Evolutionary conservation across 164 flowering plant genomes (phyloP).

Genomic region (Magnolia kwangsiensis): DNA sequence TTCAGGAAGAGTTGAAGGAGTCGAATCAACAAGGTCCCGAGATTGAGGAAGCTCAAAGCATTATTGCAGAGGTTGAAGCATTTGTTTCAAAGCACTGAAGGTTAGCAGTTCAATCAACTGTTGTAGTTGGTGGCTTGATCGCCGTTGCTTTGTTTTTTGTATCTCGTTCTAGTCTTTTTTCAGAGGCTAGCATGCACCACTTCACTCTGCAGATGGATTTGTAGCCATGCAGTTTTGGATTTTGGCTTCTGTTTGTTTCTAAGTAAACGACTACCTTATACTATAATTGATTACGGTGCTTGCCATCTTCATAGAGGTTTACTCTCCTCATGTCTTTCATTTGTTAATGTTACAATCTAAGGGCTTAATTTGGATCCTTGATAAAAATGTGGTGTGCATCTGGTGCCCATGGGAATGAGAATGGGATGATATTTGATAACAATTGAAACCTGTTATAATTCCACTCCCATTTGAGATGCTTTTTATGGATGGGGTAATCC

Average conservation of each 20-base stretch:
- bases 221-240: neutral
- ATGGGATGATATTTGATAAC: too few species aligned
- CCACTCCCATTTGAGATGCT: too few species aligned
- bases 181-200: neutral
- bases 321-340: neutral
- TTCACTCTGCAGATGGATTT: neutral
- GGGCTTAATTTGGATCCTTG: too few species aligned
- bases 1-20: constrained; percentile 55
- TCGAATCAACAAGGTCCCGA: constrained; percentile 42
- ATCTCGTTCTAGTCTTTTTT: neutral
- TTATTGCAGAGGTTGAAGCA: constrained; percentile 46
- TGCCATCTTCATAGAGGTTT: neutral
- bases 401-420: too few species aligned
- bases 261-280: neutral
- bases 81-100: constrained; percentile 23
- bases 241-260: neutral
- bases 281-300: neutral
- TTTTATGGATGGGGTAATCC: too few species aligned
- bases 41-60: constrained; percentile 56
- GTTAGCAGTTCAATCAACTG: constrained; percentile 11
- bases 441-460: too few species aligned
- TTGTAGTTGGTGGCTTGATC: neutral
- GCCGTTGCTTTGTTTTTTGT: neutral
- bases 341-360: too few species aligned
- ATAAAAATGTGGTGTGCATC: too few species aligned